Evolutionary conservation across 805 yeast species (phyloP), one percentile per base, ranked within the genome.

Genomic region (Wickerhamiella azyma): DNA sequence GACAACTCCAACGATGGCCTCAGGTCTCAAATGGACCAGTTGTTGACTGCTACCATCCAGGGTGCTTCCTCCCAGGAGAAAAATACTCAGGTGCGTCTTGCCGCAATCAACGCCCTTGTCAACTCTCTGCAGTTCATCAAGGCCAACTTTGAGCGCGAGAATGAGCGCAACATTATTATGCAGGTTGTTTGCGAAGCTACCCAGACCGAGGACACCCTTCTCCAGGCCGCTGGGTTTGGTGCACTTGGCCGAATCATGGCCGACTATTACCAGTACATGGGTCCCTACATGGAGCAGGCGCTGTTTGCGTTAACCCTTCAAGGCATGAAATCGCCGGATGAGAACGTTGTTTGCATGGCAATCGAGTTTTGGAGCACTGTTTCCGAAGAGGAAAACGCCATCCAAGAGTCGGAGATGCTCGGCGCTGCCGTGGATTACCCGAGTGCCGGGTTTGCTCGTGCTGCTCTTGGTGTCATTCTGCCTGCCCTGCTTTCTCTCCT

Each of bases 311-410:
- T 92, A 49, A 88, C 97, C 4, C 86, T 89, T 38, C 66, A 79
- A 17, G 96, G 97, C 38, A 92, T 92, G 96, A 80, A 80, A 64
- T 79, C 85, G 48, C 59, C 66, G 29, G 81, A 85, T 65, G 94
- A 83, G 57, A 76, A 76, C 56, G 97, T 92, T 26, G 81, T 96
- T 1, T 85, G 96, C 60, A 88, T 89, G 96, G 96, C 98, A 26
- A 92, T 92, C 48, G 98, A 92, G 67, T 89, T 92, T 63, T 92
- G 98, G 98, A 79, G 89, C 49, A 85, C 98, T n/a, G 92, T 92
- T n/a, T 88, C 97, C 68, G 98, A 92, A 67, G 96, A 82, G 60
- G 98, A 92, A 65, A 35, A 33, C 49, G 76, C 81, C 14, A 64
- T 75, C 49, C 84, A 79, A 59, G 59, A 75, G 52, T 39, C 33